Evolutionary conservation across 2,329 filamentous ascomycete genomes (phyloP), one percentile per base, ranked within the genome.

Genomic region (Nigrospora sphaerica): DNA sequence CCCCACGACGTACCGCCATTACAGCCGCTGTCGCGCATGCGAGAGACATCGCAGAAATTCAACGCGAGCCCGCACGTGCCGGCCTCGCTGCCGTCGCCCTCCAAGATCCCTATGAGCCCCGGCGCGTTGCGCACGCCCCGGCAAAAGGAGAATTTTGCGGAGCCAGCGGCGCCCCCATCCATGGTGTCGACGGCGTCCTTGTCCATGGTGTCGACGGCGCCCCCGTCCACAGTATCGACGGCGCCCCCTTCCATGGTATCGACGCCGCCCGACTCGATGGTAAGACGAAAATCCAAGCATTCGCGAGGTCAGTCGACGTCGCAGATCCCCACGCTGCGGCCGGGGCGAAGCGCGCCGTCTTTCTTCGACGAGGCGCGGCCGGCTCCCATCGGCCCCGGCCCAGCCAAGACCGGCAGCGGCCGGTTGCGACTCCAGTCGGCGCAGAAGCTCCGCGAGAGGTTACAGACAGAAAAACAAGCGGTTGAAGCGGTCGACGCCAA

Each of bases 381-480:
- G 14, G 49, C 54, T 11, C 56, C 55, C 23, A 28, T 5, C 23
- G 23, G 61, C 6, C 56, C 61, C 17, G 71, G 64, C 48, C 64
- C 69, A 14, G 62, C 58, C n/a, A 73, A 68, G 45, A 57, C 53
- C 52, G 68, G 57, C 10, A 50, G 70, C 2, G 66, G 77, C 49
- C 85, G 81, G 54, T 71, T 88, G 32, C 81, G 85, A 12, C 74
- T 88, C 12, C 83, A 88, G 51, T 85, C 80, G 13, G 76, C 83
- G 0, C 85, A 86, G 55, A 91, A 86, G 61, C 71, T 92, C 17
- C 86, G 91, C 16, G 91, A 96, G 67, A 84, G 92, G 32, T 74
- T 96, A 1, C 85, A 92, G 57, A 83, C 80, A 41, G 90, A 95
- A 62, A 89, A 90, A 64, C 81, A 79, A 46, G 78, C 83, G 0